Percentiles rank a stretch among this genome's conserved stretches.
These are phyloP conservation scores for Pelargonium cotyledonis DNA, from an alignment of 441 rosid species.

Conservation along the genomic window DNA sequence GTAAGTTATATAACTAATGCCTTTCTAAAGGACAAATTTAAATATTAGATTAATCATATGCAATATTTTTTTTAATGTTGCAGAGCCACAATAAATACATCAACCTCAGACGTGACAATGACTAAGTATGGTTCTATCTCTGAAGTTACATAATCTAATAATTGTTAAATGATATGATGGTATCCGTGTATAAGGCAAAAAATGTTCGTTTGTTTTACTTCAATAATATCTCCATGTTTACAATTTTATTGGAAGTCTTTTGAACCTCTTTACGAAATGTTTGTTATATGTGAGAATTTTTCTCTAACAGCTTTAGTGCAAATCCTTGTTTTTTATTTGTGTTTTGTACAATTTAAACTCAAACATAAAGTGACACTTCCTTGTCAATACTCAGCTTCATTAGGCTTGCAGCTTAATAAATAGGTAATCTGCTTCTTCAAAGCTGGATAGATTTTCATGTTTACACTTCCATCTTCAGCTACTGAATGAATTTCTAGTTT, in stretches of 20 bases:
- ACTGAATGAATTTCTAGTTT: too few relatives aligned
- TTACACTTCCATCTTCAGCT: too few relatives aligned
- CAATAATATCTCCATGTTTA: neutral
- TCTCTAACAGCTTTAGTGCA: neutral
- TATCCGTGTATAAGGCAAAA: neutral
- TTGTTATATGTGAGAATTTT: neutral
- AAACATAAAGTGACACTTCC: neutral
- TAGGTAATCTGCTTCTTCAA: neutral
- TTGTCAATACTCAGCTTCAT: neutral
- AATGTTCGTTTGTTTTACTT: neutral
- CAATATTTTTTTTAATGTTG: conserved; percentile 10
- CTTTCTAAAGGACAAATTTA: conserved; percentile 9
- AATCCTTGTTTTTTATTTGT: neutral
- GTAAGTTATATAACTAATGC: conserved; percentile 32
- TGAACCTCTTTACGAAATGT: neutral
- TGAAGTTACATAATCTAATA: conserved; percentile 11
- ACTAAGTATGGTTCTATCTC: conserved; percentile 32
- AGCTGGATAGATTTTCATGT: too few relatives aligned
- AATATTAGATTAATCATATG: neutral
- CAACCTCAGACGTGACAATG: conserved; percentile 34
- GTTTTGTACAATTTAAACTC: neutral
- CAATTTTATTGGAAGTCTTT: neutral
- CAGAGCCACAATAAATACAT: conserved; percentile 31
- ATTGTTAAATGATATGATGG: conserved; percentile 3
- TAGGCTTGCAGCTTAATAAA: neutral